These are phyloP conservation scores for Stephania japonica DNA, from an alignment of 164 flowering plant genomes.

Conservation along the genomic window DNA sequence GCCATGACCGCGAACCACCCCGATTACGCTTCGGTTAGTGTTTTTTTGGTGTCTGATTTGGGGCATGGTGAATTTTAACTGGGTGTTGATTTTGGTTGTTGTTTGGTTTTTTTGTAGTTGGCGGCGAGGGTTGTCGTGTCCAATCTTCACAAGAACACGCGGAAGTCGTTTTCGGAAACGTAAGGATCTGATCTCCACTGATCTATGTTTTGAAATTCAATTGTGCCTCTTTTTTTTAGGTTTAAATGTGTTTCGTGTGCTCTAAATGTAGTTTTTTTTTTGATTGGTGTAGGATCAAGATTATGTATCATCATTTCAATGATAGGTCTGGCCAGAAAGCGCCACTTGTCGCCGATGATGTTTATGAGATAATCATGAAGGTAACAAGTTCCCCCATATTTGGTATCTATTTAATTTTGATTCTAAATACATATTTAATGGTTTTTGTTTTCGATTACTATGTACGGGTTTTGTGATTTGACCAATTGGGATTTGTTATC, in stretches of 20 bases:
- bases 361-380: conserved; percentile 92
- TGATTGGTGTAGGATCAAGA: conserved; percentile 55
- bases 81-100: background rate
- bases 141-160: conserved; percentile 92
- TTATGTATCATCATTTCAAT: conserved; percentile 71
- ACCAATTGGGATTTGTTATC: background rate
- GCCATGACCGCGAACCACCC: conserved; percentile 97
- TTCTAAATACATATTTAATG: background rate
- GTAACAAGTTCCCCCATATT: conserved; percentile 23
- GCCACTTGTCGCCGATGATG: conserved; percentile 90
- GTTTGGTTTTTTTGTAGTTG: conserved; percentile 39
- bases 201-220: background rate
- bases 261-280: background rate
- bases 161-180: conserved; percentile 95
- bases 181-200: conserved; percentile 26
- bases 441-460: background rate
- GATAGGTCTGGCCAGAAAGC: conserved; percentile 77
- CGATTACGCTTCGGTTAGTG: conserved; percentile 86
- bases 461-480: background rate
- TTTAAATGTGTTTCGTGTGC: background rate
- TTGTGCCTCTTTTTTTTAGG: too few species aligned
- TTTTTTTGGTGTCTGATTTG: conserved; percentile 2
- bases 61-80: background rate
- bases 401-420: background rate
- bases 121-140: conserved; percentile 97